phyloP scores from a whole-genome alignment of 768 basidiomycete genomes.

The Sporobolomyces phaffii region DNA sequence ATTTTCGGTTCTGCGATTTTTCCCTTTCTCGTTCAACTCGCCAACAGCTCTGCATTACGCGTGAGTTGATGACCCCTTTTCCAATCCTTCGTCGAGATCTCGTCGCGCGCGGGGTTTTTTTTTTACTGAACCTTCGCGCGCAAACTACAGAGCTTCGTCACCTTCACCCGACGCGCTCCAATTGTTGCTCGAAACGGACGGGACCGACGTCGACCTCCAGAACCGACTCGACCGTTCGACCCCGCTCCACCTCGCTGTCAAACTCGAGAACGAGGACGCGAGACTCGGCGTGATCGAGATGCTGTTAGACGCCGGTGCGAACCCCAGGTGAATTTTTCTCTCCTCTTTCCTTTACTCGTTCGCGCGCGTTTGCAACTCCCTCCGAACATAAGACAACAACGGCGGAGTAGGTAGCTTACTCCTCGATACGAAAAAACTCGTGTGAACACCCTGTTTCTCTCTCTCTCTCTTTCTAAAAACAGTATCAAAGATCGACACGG shows the following conservation, averaged over 20 bases:
- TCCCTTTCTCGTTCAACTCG: no score
- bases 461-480: no score
- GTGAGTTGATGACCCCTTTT: no score
- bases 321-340: slow-evolving; percentile 54
- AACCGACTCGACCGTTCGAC: slow-evolving; percentile 67
- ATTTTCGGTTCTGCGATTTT: background rate
- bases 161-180: slow-evolving; percentile 27
- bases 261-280: slow-evolving; percentile 55
- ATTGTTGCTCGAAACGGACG: slow-evolving; percentile 61
- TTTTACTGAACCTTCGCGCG: no score
- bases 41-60: slow-evolving; percentile 66
- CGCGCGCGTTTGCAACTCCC: background rate
- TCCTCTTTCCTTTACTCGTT: background rate
- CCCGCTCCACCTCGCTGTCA: slow-evolving; percentile 66
- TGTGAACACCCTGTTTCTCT: no score
- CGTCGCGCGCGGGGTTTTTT: background rate
- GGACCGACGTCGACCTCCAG: slow-evolving; percentile 72
- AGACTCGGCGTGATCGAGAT: slow-evolving; percentile 57
- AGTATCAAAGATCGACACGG: slow-evolving; percentile 71
- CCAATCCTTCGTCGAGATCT: background rate
- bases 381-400: no score
- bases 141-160: slow-evolving; percentile 30
- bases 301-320: slow-evolving; percentile 72
- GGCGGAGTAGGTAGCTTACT: background rate
- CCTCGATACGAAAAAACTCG: no score